Evolutionary conservation across 1,284 basidiomycete genomes (phyloP).

Genomic region (Fomitopsis schrenkii): DNA sequence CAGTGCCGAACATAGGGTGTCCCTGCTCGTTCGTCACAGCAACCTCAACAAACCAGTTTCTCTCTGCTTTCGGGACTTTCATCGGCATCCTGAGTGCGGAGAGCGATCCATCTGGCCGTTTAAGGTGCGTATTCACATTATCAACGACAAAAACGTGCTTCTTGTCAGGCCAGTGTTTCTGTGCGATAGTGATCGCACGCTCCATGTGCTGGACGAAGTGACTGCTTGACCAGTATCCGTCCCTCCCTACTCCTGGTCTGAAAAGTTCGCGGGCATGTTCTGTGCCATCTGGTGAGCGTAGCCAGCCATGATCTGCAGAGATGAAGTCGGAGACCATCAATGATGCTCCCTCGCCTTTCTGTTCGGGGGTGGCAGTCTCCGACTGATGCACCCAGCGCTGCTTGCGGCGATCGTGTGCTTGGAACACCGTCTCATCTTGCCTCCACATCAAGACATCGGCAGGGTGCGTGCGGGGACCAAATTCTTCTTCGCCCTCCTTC

Average conservation of each 20-base stretch:
- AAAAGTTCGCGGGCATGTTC: slow-evolving; percentile 1
- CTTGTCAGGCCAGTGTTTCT: slow-evolving; percentile 29
- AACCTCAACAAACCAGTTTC: too few species aligned
- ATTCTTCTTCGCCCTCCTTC: too few species aligned
- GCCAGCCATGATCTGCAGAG: slow-evolving; percentile 38
- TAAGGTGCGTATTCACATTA: slow-evolving; percentile 33
- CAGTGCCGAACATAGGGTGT: too few species aligned
- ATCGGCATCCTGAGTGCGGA: slow-evolving; percentile 27
- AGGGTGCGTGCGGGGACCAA: too few species aligned
- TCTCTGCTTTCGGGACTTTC: too few species aligned
- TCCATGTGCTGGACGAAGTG: background rate
- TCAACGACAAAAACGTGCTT: slow-evolving; percentile 32
- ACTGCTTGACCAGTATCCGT: background rate
- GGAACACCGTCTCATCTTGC: slow-evolving; percentile 3
- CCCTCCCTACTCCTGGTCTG: background rate
- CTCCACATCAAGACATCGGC: slow-evolving; percentile 18
- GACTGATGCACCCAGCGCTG: slow-evolving; percentile 17
- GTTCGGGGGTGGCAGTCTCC: slow-evolving; percentile 12
- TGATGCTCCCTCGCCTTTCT: slow-evolving; percentile 27
- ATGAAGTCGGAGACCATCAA: too few species aligned
- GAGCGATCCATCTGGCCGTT: slow-evolving; percentile 26
- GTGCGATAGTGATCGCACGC: background rate
- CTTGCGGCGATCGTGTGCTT: slow-evolving; percentile 20
- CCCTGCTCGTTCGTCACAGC: too few species aligned
- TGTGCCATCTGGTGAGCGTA: slow-evolving; percentile 28